Conservation (phyloP, 2,329 filamentous ascomycete species). For the Colletotrichum destructivum region DNA sequence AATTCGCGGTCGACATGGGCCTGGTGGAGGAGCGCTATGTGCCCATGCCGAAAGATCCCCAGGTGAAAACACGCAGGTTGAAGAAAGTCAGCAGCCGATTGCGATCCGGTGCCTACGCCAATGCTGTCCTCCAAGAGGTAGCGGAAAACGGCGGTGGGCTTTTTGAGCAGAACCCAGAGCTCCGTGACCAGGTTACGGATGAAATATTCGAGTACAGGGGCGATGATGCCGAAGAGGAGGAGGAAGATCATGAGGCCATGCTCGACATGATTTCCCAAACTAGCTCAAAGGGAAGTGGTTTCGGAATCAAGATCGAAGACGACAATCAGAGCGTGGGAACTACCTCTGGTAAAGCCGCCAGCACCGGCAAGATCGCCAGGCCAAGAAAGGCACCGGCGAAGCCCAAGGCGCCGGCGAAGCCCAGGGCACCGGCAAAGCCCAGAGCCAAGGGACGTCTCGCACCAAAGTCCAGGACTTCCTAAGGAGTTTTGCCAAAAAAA, state of each 20-base stretch:
- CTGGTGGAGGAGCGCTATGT: constrained; percentile 60
- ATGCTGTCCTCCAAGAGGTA: constrained; percentile 26
- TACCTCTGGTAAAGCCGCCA: neutral
- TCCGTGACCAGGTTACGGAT: constrained; percentile 40
- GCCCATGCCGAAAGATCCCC: constrained; percentile 51
- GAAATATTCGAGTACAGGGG: constrained; percentile 42
- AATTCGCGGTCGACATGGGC: constrained; percentile 63
- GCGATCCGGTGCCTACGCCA: constrained; percentile 25
- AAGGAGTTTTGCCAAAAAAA: neutral
- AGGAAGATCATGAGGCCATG: constrained; percentile 27
- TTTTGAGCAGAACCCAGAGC: constrained; percentile 36
- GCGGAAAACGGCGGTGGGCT: constrained; percentile 38
- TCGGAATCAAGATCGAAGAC: neutral
- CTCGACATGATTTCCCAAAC: neutral
- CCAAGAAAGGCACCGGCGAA: constrained; percentile 14
- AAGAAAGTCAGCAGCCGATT: constrained; percentile 55
- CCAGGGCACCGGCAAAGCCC: constrained; percentile 3
- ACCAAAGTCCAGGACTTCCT: constrained; percentile 8
- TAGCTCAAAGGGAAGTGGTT: neutral
- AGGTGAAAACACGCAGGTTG: constrained; percentile 56
- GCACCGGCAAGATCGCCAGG: neutral
- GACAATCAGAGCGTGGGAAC: neutral
- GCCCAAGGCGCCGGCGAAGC: neutral
- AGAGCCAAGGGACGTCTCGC: neutral
- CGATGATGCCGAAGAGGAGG: constrained; percentile 34